Evolutionary conservation across 2,329 filamentous ascomycete species (phyloP).

Genomic region (Phialophora tarda): DNA sequence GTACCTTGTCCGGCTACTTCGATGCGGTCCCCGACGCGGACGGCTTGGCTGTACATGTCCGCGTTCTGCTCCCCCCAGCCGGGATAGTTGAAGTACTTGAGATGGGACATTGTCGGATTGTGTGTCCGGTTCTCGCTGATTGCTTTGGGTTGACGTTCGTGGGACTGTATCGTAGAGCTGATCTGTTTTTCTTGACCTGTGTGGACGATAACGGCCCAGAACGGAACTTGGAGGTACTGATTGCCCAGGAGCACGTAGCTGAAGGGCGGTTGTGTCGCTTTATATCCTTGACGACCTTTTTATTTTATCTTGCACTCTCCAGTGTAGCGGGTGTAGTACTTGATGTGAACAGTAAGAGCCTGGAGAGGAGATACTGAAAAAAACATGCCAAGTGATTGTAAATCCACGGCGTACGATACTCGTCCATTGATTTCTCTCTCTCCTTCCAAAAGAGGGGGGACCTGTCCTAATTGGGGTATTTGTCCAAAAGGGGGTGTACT

Average conservation of each 20-base stretch:
- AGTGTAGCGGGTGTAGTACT: no score
- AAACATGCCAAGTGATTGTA: no score
- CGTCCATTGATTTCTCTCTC: no score
- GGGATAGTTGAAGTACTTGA: constrained; percentile 15
- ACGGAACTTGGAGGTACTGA: neutral
- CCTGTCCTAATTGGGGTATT: no score
- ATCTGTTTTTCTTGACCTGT: neutral
- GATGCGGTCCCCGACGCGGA: constrained; percentile 57
- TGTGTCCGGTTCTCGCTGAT: neutral
- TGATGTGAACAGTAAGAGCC: no score
- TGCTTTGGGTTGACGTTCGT: neutral
- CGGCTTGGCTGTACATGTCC: constrained; percentile 54
- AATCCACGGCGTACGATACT: no score
- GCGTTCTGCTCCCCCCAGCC: neutral
- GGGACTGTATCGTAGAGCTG: no score
- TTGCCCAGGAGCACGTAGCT: no score
- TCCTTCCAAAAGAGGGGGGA: no score
- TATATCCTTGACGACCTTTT: neutral
- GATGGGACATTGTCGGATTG: neutral
- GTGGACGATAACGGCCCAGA: neutral
- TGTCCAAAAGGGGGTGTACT: no score
- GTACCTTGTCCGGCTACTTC: constrained; percentile 56
- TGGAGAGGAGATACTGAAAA: no score
- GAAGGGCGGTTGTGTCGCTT: neutral
- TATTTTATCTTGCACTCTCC: no score